Evolutionary conservation across 352 stramenopile species (phyloP), one percentile per base, ranked within the genome.

Genomic region (Phytophthora palmivora): DNA sequence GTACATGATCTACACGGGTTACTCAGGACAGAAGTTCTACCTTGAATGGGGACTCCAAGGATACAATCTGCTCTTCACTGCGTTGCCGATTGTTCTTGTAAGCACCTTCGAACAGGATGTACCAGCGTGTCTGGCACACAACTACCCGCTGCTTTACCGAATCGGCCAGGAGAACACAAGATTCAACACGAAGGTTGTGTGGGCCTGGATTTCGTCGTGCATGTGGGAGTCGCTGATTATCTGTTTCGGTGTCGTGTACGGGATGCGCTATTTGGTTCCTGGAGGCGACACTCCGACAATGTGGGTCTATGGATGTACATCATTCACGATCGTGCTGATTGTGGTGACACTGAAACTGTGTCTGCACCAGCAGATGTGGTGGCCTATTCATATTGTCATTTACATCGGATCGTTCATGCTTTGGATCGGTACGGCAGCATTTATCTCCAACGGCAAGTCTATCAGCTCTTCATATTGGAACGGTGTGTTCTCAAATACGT

Each of bases 321-420:
- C 96, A 37, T 99, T 98, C 74, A 97, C 93, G 14, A 91, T 95
- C 58, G 82, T 99, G 28, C 78, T 99, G 41, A 82, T 98, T 37
- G 81, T 98, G n/a, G 88, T 98, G 43, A 98, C 94, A 30, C 75
- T 98, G 53, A 99, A 99, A 80, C 84, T 98, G 2, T 88, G 85
- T 51, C 60, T 95, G 43, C 83, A 93, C 43, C 84, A 95, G 60
- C 82, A 95, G 55, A 91, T 95, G 81, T 94, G 84, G 79, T 92
- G 84, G 82, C 61, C 77, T 3, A 61, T 88, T 39, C 88, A 96
- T 62, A 73, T 92, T 28, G 62, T 39, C 19, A 76, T 96, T 37
- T 95, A 93, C 70, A 11, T 86, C 4, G 61, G 70, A 0, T 95
- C 86, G 7, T 88, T 81, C 49, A 62, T 70, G 52, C 71, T 93